A percentile compares a stretch with the other conserved stretches of the same genome.
These are phyloP conservation scores for Leptographium lundbergii DNA, from an alignment of 2,329 filamentous ascomycete species.

Conservation along the genomic window DNA sequence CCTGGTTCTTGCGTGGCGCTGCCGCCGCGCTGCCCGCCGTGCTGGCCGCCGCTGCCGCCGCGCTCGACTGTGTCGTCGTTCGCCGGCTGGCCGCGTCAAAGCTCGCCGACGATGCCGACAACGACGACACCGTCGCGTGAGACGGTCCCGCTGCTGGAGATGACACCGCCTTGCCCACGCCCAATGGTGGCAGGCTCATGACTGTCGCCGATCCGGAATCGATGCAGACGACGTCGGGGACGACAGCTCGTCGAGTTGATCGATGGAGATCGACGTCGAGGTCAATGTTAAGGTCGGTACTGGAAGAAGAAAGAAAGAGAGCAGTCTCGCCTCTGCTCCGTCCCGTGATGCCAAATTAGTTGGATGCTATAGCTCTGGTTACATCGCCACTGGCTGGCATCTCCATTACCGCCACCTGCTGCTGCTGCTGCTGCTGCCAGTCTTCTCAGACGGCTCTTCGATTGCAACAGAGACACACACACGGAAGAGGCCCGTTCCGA, in stretches of 20 bases:
- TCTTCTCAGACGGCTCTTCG: not conserved
- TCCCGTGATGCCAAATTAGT: not conserved
- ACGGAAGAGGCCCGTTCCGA: not conserved
- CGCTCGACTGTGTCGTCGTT: slow-evolving; percentile 21
- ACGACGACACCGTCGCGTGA: slow-evolving; percentile 26
- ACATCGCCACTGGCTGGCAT: not conserved
- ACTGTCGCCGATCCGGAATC: not conserved
- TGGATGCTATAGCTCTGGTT: not conserved
- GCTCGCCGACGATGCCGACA: slow-evolving; percentile 29
- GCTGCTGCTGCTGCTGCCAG: not conserved
- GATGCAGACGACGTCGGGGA: not conserved
- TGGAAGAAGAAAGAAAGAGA: not conserved
- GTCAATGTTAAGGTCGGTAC: not conserved
- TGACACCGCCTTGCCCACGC: slow-evolving; percentile 37
- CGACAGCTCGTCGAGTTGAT: not conserved
- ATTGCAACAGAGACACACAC: too few relatives aligned
- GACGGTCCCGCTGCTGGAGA: slow-evolving; percentile 25
- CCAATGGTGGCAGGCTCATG: slow-evolving; percentile 24
- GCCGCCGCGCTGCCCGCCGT: slow-evolving; percentile 15
- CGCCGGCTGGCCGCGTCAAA: slow-evolving; percentile 40
- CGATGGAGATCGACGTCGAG: not conserved
- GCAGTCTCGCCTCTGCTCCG: not conserved
- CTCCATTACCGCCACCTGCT: not conserved
- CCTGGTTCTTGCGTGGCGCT: slow-evolving; percentile 63
- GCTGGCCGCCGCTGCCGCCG: not conserved